These are phyloP conservation scores for Xylaria multiplex DNA, from an alignment of 2,329 filamentous ascomycete genomes.

Conservation along the genomic window DNA sequence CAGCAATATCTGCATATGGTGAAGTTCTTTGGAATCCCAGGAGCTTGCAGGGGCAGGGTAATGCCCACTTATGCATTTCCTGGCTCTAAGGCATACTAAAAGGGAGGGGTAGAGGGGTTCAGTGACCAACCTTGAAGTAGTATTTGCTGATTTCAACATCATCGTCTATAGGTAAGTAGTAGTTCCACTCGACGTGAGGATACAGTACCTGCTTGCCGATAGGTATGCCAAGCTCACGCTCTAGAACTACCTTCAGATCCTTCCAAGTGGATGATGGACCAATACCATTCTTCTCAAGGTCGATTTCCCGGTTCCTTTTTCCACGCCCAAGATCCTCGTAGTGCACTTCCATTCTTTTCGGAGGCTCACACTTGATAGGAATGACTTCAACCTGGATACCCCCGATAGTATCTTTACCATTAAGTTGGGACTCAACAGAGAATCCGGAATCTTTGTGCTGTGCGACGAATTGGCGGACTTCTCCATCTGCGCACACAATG, in stretches of 20 bases:
- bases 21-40: no score
- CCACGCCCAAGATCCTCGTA: background rate
- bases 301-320: background rate
- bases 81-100: no score
- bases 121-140: background rate
- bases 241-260: background rate
- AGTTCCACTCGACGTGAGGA: background rate
- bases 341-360: background rate
- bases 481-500: slow-evolving; percentile 48
- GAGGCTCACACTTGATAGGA: slow-evolving; percentile 35
- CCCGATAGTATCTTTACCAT: slow-evolving; percentile 51
- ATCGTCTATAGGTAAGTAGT: background rate
- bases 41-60: no score
- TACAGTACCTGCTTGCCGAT: background rate
- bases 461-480: slow-evolving; percentile 58
- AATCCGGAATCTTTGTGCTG: slow-evolving; percentile 54
- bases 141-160: background rate
- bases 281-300: background rate
- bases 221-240: background rate
- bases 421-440: slow-evolving; percentile 57
- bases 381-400: slow-evolving; percentile 57
- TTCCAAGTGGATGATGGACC: background rate
- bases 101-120: no score
- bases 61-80: no score
- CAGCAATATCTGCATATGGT: no score